Evolutionary conservation across 331 rosid species (phyloP), one percentile per base, ranked within the genome.

Genomic region (Telfairia occidentalis): DNA sequence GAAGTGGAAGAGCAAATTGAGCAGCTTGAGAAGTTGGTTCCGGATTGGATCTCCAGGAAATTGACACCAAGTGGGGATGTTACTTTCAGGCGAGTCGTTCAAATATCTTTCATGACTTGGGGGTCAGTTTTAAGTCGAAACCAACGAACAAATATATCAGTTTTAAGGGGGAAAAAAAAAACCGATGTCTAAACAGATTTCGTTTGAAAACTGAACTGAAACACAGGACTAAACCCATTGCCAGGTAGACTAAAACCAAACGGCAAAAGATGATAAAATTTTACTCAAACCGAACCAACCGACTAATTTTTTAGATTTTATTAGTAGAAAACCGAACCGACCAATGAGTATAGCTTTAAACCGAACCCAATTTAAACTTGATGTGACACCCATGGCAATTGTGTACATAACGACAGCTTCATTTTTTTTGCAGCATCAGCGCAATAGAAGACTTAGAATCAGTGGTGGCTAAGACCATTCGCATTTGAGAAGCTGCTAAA

Each of bases 21-120:
- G 78, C 82, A 79, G 73, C 80, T 91, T 35, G 89, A 84, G 73
- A 83, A 81, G 83, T 40, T 76, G 72, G 86, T 79, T 57, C 92
- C 97, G 8, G 81, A 82, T 67, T 87, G 92, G 95, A 76, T 91
- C 52, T 81, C 77, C 80, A 89, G 48, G 81, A 85, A 84, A 86
- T 48, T 58, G 74, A 72, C 76, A 79, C 38, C 86, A 43, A 52
- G 80, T 49, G 95, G 97, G 75, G 90, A 83, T 76, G 71, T 72
- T 38, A 81, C 85, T 82, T 87, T 87, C 86, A 59, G 77, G 95
- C 87, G 66, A 45, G 85, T 85, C 43, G 42, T 16, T 45, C 66
- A 30, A 53, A 59, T 32, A 54, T 23, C 30, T 54, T 21, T 54
- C 3, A 23, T 54, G 16, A 23, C 29, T 5, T 54, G 29, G 8